Evolutionary conservation across 2,329 filamentous ascomycete genomes (phyloP).

Genomic region (Alternaria burnsii): DNA sequence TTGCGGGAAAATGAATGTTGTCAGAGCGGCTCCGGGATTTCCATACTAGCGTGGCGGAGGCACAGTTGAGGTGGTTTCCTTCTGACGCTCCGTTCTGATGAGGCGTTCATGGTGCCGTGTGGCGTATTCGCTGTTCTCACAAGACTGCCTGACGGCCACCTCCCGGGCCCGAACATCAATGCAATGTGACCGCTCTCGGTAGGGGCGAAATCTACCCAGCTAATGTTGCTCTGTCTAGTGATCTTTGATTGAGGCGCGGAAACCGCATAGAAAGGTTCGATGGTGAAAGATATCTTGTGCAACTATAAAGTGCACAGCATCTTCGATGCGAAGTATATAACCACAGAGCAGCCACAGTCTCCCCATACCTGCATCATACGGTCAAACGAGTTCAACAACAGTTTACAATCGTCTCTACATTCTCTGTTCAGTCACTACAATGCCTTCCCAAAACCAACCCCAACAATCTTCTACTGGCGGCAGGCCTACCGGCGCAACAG

Average conservation of each 20-base stretch:
- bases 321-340: conserved; percentile 14
- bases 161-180: conserved; percentile 21
- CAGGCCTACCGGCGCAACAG: conserved; percentile 35
- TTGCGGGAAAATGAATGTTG: neutral
- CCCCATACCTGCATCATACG: neutral
- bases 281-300: conserved; percentile 20
- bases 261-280: conserved; percentile 21
- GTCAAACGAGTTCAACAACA: neutral
- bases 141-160: conserved; percentile 31
- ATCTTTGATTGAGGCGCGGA: conserved; percentile 30
- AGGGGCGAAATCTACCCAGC: conserved; percentile 23
- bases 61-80: conserved; percentile 20
- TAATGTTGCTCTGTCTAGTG: conserved; percentile 21
- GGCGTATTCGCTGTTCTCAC: conserved; percentile 26
- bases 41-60: conserved; percentile 26
- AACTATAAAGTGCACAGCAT: conserved; percentile 26
- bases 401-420: neutral
- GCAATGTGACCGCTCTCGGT: conserved; percentile 30
- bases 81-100: conserved; percentile 20
- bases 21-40: conserved; percentile 9
- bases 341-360: conserved; percentile 8
- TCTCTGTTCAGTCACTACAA: conserved; percentile 9
- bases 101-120: conserved; percentile 33
- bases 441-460: conserved; percentile 25
- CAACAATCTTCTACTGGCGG: conserved; percentile 28